Percentiles rank a stretch among this genome's conserved stretches.
These are phyloP conservation scores for Aspergillus sp. DNA, from an alignment of 2,329 filamentous ascomycete species.

Conservation along the genomic window DNA sequence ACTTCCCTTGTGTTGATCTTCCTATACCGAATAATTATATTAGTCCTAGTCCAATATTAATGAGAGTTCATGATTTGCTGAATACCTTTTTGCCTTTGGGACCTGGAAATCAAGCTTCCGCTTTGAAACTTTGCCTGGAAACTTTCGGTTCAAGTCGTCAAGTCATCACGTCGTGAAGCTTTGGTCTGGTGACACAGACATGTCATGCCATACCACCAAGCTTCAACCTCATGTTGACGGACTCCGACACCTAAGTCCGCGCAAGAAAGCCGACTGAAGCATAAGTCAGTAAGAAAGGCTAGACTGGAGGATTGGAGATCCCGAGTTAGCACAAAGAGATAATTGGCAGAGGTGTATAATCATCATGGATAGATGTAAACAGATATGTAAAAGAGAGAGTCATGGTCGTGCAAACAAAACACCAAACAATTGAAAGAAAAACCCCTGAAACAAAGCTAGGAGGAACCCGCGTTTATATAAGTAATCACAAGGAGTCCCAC, in stretches of 20 bases:
- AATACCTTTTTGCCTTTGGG: not conserved
- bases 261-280: too few relatives aligned
- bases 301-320: too few relatives aligned
- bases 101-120: not conserved
- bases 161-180: not conserved
- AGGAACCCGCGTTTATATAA: not conserved
- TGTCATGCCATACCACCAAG: not conserved
- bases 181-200: not conserved
- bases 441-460: not conserved
- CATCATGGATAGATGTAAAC: too few relatives aligned
- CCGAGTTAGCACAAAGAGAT: too few relatives aligned
- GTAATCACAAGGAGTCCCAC: not conserved
- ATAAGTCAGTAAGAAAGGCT: too few relatives aligned
- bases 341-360: too few relatives aligned
- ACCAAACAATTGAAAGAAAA: too few relatives aligned
- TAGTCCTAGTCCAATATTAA: constrained; percentile 12
- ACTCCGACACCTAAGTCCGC: too few relatives aligned
- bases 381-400: too few relatives aligned
- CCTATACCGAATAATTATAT: constrained; percentile 6
- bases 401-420: too few relatives aligned
- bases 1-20: constrained; percentile 1
- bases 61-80: not conserved
- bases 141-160: not conserved
- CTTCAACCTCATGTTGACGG: too few relatives aligned
- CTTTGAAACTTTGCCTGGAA: not conserved